A percentile compares a stretch with the other conserved stretches of the same genome.
phyloP scores from a whole-genome alignment of 2,329 filamentous ascomycete genomes.

The Harringtonia lauricola region DNA sequence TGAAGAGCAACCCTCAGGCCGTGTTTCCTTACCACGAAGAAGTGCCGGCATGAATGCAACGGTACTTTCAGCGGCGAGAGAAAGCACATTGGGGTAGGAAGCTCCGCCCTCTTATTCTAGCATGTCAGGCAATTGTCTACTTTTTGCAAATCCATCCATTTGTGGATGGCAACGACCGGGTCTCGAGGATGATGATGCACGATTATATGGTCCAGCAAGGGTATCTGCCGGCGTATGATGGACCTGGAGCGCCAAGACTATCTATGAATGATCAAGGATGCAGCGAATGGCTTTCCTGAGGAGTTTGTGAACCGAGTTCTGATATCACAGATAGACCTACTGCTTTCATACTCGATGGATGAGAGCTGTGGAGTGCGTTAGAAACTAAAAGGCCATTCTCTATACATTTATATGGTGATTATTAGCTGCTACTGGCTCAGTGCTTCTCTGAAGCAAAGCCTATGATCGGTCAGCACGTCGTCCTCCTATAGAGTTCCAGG shows the following conservation, averaged over 20 bases:
- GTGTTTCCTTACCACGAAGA: background rate
- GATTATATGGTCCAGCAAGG: slow-evolving; percentile 1
- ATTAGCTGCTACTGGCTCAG: no score
- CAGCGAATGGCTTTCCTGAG: background rate
- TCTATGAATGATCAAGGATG: background rate
- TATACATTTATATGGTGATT: no score
- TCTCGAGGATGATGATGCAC: slow-evolving; percentile 2
- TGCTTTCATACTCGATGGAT: no score
- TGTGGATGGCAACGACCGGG: background rate
- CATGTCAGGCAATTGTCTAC: background rate
- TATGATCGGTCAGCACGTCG: no score
- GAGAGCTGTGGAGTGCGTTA: no score
- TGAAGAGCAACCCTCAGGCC: background rate
- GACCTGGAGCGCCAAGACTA: background rate
- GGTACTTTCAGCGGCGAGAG: background rate
- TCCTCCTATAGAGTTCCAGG: no score
- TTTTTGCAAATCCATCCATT: slow-evolving; percentile 1
- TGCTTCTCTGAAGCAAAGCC: no score
- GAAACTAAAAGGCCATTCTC: no score
- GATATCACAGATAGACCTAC: no score
- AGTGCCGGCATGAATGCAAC: background rate
- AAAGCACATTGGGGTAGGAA: background rate
- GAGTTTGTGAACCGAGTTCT: no score
- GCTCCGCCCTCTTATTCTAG: background rate
- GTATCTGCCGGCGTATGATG: background rate